Conservation (phyloP, 2,329 filamentous ascomycete species). For the Westerdykella aurantiaca region DNA sequence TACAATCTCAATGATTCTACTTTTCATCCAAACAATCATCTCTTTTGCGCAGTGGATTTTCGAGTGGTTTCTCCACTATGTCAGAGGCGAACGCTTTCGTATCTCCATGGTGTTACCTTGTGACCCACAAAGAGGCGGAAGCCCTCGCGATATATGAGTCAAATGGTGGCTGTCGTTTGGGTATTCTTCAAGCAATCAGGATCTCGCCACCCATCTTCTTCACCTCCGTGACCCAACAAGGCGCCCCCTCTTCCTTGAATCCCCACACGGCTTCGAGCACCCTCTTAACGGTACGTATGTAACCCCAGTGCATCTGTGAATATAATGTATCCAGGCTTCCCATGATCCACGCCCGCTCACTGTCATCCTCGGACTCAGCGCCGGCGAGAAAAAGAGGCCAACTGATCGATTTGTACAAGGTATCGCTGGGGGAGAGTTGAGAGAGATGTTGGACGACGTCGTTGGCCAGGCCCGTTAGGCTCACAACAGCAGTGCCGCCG, state of each 20-base stretch:
- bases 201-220: slow-evolving; percentile 29
- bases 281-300: slow-evolving; percentile 30
- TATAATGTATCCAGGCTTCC: slow-evolving; percentile 38
- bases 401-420: slow-evolving; percentile 55
- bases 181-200: slow-evolving; percentile 24
- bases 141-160: too few relatives aligned
- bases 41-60: too few relatives aligned
- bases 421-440: slow-evolving; percentile 44
- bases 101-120: too few relatives aligned
- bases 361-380: slow-evolving; percentile 47
- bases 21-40: too few relatives aligned
- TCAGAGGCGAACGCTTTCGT: too few relatives aligned
- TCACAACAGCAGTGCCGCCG: slow-evolving; percentile 34
- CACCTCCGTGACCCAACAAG: slow-evolving; percentile 32
- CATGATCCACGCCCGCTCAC: slow-evolving; percentile 49
- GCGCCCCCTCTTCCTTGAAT: slow-evolving; percentile 19
- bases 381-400: slow-evolving; percentile 57
- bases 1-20: too few relatives aligned
- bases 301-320: slow-evolving; percentile 35
- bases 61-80: too few relatives aligned
- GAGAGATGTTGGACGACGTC: slow-evolving; percentile 51
- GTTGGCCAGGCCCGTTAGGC: slow-evolving; percentile 38
- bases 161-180: too few relatives aligned
- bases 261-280: slow-evolving; percentile 34
- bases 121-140: too few relatives aligned